Evolutionary conservation across 208 protist genomes (phyloP), one percentile per base, ranked within the genome.

Genomic region (Leishmania braziliensis): DNA sequence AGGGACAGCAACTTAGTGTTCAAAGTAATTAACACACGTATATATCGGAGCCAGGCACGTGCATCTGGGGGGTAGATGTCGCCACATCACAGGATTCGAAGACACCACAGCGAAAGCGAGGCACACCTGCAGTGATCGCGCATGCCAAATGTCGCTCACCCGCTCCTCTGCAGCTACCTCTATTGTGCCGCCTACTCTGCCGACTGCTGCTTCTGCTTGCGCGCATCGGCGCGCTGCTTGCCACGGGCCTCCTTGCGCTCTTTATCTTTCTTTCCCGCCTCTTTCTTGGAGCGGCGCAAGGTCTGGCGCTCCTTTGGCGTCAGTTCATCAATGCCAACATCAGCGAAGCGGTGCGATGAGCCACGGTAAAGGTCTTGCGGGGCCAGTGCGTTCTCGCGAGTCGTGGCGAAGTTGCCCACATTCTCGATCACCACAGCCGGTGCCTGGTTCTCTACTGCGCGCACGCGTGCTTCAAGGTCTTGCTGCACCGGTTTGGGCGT

Each of bases 311-410:
- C 93, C 70, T 89, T 68, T 56, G 94, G 92, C 6, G 68, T 73
- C 69, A 98, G 75, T 84, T 98, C 93, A 9, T 89, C 88, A n/a
- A 77, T 62, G 65, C 94, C 92, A 6, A 96, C 92, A 80, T 93
- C 94, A 26, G 86, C 82, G 79, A 88, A 95, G 77, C 88, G 89
- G 60, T 88, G 85, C 43, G 92, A 86, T 33, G 86, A 80, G 43
- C 84, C 84, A 43, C 92, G 86, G 91, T 91, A 96, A n/a, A 96
- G 77, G 78, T 98, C 95, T 86, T 98, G 95, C 69, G 95, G 95
- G 3, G 95, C 95, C 56, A 98, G 83, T 26, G 94, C 93, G 18
- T 76, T 80, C 83, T 90, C 93, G 36, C 94, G 94, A 10, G 91
- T 92, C 1, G 92, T 91, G 79, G 94, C 93, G 65, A 95, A 96